These are phyloP conservation scores for Aspergillus fructus DNA, from an alignment of 2,329 filamentous ascomycete species.

Conservation along the genomic window DNA sequence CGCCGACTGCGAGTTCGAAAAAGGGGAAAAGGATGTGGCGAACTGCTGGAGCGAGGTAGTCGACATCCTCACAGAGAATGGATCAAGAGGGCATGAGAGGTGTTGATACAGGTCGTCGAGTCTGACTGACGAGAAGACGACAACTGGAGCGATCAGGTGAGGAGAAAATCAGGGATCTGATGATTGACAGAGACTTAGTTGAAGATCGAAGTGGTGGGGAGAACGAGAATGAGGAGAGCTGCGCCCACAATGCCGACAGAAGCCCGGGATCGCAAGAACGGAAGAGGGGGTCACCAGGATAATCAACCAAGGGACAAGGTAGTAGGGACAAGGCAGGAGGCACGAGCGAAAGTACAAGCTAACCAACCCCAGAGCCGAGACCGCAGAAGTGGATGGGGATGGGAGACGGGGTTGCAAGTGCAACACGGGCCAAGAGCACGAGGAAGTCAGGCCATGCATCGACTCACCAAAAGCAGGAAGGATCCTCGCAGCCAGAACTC, in stretches of 20 bases:
- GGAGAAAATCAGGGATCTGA: background rate
- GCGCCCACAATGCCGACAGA: background rate
- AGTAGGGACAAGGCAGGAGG: no score
- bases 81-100: constrained; percentile 1
- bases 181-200: background rate
- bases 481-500: background rate
- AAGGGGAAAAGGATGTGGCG: constrained; percentile 28
- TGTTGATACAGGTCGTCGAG: constrained; percentile 25
- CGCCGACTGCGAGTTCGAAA: constrained; percentile 27
- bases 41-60: constrained; percentile 31
- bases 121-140: constrained; percentile 36
- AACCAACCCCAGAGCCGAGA: background rate
- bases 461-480: background rate
- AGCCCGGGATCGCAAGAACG: background rate
- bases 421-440: background rate
- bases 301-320: no score
- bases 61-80: constrained; percentile 30
- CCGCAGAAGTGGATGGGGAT: background rate
- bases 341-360: background rate
- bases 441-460: background rate
- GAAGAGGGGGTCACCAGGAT: no score
- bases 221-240: background rate
- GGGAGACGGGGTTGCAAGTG: background rate
- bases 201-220: background rate
- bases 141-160: background rate